Evolutionary conservation across 768 basidiomycete species (phyloP).

Genomic region (Naganishia vaughanmartiniae): DNA sequence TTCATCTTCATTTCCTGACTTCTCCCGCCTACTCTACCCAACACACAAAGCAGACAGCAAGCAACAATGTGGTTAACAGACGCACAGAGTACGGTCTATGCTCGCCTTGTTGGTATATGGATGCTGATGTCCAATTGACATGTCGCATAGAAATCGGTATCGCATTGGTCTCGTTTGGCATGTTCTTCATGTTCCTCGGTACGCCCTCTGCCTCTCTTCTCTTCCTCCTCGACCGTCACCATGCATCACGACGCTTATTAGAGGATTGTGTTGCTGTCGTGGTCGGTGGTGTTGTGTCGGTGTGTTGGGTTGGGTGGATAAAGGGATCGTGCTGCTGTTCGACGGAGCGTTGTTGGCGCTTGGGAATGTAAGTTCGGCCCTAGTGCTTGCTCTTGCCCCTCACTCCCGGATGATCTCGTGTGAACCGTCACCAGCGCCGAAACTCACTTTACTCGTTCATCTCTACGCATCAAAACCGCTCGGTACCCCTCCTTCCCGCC

Average conservation of each 20-base stretch:
- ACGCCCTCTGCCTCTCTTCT: constrained; percentile 16
- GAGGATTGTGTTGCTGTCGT: too few relatives aligned
- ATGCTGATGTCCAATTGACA: neutral
- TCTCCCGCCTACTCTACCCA: neutral
- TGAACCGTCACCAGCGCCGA: too few relatives aligned
- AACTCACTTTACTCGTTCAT: too few relatives aligned
- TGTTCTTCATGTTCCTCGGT: constrained; percentile 92
- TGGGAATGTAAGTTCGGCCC: constrained; percentile 86
- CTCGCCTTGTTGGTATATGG: neutral
- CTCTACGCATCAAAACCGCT: too few relatives aligned
- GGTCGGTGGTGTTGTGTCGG: neutral
- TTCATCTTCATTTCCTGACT: neutral
- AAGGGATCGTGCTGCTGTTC: constrained; percentile 81
- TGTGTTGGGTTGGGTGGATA: neutral
- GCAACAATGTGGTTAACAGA: constrained; percentile 60
- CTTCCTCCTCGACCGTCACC: too few relatives aligned
- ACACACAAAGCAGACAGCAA: constrained; percentile 33
- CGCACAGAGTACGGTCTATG: constrained; percentile 55
- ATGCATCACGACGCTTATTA: too few relatives aligned
- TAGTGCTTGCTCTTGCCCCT: constrained; percentile 12
- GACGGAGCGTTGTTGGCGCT: constrained; percentile 92
- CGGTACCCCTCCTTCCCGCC: too few relatives aligned
- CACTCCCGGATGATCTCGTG: neutral
- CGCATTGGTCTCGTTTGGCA: constrained; percentile 91
- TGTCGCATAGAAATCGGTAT: constrained; percentile 78